These are phyloP conservation scores for Ogataea pignaliae DNA, from an alignment of 805 yeast genomes.

Conservation along the genomic window DNA sequence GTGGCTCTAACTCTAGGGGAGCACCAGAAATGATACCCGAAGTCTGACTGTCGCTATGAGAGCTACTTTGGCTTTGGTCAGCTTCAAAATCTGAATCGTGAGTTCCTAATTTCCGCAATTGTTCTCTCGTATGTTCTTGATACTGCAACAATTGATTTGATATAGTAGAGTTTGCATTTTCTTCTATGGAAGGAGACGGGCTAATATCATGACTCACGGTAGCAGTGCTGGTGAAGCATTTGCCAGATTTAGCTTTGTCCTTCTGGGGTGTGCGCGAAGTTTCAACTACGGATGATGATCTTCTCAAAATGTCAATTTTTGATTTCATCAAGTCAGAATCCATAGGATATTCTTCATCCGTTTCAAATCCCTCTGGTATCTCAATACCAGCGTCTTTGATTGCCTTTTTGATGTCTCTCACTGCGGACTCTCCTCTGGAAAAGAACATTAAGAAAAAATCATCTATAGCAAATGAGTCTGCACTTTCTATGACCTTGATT, in stretches of 20 bases:
- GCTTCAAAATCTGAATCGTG: neutral
- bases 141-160: neutral
- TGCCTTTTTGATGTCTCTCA: conserved; percentile 35
- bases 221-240: too few relatives aligned
- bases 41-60: neutral
- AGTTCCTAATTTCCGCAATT: too few relatives aligned
- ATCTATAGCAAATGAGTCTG: conserved; percentile 53
- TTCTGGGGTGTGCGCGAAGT: conserved; percentile 13
- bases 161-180: neutral
- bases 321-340: conserved; percentile 20
- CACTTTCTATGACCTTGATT: conserved; percentile 56
- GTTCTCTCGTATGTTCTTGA: neutral
- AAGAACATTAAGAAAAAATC: conserved; percentile 70
- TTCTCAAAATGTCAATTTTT: conserved; percentile 20
- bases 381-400: conserved; percentile 32
- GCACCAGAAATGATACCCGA: neutral
- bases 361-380: conserved; percentile 17
- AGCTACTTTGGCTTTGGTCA: neutral
- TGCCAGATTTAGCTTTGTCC: too few relatives aligned
- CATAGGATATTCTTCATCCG: conserved; percentile 17
- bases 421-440: conserved; percentile 42
- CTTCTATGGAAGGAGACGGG: neutral
- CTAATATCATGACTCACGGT: neutral
- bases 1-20: neutral
- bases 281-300: conserved; percentile 21